Conservation (phyloP, 164 flowering plant species). For the Berberis thunbergii region DNA sequence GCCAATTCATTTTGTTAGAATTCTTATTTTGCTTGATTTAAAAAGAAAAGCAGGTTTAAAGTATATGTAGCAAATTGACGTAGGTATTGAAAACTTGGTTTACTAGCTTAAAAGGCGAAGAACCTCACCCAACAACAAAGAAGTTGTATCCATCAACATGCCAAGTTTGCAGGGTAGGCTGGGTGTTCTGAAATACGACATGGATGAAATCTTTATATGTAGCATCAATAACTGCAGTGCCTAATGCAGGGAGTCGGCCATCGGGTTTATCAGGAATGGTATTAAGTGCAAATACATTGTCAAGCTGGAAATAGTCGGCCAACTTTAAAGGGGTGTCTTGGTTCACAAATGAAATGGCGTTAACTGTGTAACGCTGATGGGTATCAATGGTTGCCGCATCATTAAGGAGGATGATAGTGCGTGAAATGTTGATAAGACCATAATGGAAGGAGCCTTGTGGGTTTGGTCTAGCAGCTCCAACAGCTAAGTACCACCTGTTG, state of each 20-base stretch:
- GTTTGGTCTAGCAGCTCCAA: no score
- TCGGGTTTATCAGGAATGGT: slow-evolving; percentile 17
- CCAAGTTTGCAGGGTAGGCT: slow-evolving; percentile 18
- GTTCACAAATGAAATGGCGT: slow-evolving; percentile 26
- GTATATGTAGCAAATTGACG: neutral
- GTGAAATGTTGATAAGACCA: slow-evolving; percentile 21
- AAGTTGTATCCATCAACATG: slow-evolving; percentile 39
- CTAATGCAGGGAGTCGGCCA: slow-evolving; percentile 12
- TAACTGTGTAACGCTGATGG: slow-evolving; percentile 20
- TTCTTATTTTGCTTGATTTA: neutral
- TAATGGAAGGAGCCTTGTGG: slow-evolving; percentile 24
- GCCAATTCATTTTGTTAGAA: neutral
- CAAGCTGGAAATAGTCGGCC: slow-evolving; percentile 22
- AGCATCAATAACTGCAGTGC: slow-evolving; percentile 13
- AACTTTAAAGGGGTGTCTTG: slow-evolving; percentile 37
- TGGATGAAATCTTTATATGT: slow-evolving; percentile 18
- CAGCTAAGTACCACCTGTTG: slow-evolving; percentile 22
- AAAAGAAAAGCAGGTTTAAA: neutral
- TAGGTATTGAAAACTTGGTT: neutral
- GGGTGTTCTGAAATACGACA: slow-evolving; percentile 26
- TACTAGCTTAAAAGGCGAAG: neutral
- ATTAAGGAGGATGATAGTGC: slow-evolving; percentile 24
- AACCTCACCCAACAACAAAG: slow-evolving; percentile 34
- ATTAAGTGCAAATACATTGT: slow-evolving; percentile 1
- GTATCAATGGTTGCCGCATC: slow-evolving; percentile 1